A percentile compares a stretch with the other conserved stretches of the same genome.
phyloP scores from a whole-genome alignment of 129 eudicot species.

The Flaveria robusta region DNA sequence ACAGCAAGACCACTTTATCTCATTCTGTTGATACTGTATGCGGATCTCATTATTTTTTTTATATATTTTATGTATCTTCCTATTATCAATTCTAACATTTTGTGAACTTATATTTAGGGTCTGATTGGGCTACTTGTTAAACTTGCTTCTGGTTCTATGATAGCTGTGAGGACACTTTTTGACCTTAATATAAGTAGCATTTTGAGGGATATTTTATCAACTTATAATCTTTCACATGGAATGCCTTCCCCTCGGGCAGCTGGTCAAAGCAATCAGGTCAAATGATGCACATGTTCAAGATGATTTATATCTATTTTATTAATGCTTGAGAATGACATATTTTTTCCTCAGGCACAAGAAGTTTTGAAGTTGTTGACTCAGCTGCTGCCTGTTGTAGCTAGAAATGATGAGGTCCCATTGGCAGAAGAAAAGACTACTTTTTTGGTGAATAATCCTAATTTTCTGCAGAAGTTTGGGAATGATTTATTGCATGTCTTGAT shows the following conservation, averaged over 20 bases:
- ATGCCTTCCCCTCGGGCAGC: slow-evolving; percentile 55
- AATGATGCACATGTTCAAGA: not conserved
- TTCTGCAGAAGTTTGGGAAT: slow-evolving; percentile 65
- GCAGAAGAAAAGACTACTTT: slow-evolving; percentile 54
- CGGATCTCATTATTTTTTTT: slow-evolving; percentile 1
- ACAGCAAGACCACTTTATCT: slow-evolving; percentile 59
- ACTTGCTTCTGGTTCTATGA: slow-evolving; percentile 81
- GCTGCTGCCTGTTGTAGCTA: slow-evolving; percentile 65
- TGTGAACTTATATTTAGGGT: slow-evolving; percentile 50
- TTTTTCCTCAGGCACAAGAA: slow-evolving; percentile 60
- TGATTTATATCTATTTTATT: not conserved
- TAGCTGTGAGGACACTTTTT: slow-evolving; percentile 66
- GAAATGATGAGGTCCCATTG: slow-evolving; percentile 45
- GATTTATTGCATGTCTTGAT: slow-evolving; percentile 70
- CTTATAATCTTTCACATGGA: slow-evolving; percentile 59
- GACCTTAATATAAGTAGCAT: slow-evolving; percentile 77
- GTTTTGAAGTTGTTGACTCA: slow-evolving; percentile 81
- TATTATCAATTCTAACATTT: not conserved
- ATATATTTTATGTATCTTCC: not conserved
- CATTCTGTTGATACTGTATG: slow-evolving; percentile 73
- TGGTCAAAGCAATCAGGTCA: slow-evolving; percentile 65
- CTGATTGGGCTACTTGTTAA: slow-evolving; percentile 76
- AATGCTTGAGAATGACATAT: slow-evolving; percentile 13
- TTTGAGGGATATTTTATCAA: slow-evolving; percentile 64
- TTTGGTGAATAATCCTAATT: slow-evolving; percentile 60